Percentiles rank a stretch among this genome's conserved stretches.
Conservation (phyloP, 805 yeast genomes). For the Saturnispora dispora region DNA sequence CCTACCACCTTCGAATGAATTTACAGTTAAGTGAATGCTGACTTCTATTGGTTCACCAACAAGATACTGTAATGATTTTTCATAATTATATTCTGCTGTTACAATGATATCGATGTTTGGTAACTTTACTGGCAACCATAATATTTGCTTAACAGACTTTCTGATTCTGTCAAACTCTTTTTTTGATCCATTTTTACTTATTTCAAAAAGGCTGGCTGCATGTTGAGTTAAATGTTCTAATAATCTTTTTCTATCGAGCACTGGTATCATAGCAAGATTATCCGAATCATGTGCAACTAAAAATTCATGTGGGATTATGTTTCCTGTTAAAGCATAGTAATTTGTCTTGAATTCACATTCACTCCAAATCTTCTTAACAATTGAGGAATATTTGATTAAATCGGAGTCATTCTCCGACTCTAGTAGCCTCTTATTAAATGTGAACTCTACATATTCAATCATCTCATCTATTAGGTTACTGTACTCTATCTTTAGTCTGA, state of each 20-base stretch:
- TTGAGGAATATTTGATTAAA: constrained; percentile 17
- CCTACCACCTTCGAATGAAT: constrained; percentile 13
- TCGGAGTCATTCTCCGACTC: constrained; percentile 1
- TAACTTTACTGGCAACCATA: constrained; percentile 47
- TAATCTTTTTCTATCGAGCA: constrained; percentile 12
- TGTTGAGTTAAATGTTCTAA: constrained; percentile 11
- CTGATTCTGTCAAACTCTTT: constrained; percentile 7
- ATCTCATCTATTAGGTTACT: constrained; percentile 41
- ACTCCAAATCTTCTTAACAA: constrained; percentile 16
- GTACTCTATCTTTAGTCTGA: constrained; percentile 37
- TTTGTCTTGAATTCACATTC: constrained; percentile 20
- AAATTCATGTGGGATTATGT: constrained; percentile 14
- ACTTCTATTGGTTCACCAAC: constrained; percentile 59
- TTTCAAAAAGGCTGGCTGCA: constrained; percentile 4
- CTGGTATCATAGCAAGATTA: constrained; percentile 11
- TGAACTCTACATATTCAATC: constrained; percentile 17
- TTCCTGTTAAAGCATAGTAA: constrained; percentile 21
- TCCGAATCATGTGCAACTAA: constrained; percentile 4
- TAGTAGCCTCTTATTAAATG: constrained; percentile 1
- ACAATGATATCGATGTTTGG: constrained; percentile 57
- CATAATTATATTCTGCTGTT: constrained; percentile 39
- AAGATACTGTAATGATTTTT: constrained; percentile 34
- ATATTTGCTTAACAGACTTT: constrained; percentile 11
- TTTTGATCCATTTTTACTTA: constrained; percentile 3
- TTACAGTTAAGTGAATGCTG: constrained; percentile 29